phyloP scores from a whole-genome alignment of 805 yeast genomes.

The Candida railenensis region DNA sequence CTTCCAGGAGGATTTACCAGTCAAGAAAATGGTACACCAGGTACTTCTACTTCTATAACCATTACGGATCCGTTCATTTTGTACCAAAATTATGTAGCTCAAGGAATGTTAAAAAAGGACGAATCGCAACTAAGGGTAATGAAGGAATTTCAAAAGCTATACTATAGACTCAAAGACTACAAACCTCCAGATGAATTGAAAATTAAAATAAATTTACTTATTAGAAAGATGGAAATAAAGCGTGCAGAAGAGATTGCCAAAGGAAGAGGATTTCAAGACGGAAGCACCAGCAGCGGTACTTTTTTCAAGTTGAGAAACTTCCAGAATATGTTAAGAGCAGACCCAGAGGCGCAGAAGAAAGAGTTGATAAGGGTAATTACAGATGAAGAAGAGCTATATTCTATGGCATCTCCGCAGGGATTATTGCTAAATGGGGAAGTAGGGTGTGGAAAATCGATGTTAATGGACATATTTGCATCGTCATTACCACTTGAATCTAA shows the following conservation, averaged over 20 bases:
- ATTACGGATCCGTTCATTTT: slow-evolving; percentile 64
- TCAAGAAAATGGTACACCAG: background rate
- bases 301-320: slow-evolving; percentile 16
- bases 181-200: slow-evolving; percentile 49
- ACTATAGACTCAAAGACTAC: slow-evolving; percentile 58
- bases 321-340: slow-evolving; percentile 20
- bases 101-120: slow-evolving; percentile 55
- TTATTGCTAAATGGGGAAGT: slow-evolving; percentile 63
- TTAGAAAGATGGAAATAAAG: slow-evolving; percentile 31
- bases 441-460: slow-evolving; percentile 74
- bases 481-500: slow-evolving; percentile 63
- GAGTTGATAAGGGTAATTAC: slow-evolving; percentile 51
- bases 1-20: slow-evolving; percentile 17
- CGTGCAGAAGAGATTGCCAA: slow-evolving; percentile 23
- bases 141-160: slow-evolving; percentile 60
- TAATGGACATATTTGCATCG: slow-evolving; percentile 69
- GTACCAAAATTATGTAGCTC: slow-evolving; percentile 51
- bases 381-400: slow-evolving; percentile 59
- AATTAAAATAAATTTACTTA: slow-evolving; percentile 41
- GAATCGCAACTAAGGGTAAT: slow-evolving; percentile 61
- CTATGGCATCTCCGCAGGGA: slow-evolving; percentile 63
- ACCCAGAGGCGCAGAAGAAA: slow-evolving; percentile 26
- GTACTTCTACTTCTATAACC: slow-evolving; percentile 19
- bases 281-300: slow-evolving; percentile 13
- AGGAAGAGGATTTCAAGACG: slow-evolving; percentile 8